Evolutionary conservation across 2,329 filamentous ascomycete genomes (phyloP).

Genomic region (Cadophora sp.): DNA sequence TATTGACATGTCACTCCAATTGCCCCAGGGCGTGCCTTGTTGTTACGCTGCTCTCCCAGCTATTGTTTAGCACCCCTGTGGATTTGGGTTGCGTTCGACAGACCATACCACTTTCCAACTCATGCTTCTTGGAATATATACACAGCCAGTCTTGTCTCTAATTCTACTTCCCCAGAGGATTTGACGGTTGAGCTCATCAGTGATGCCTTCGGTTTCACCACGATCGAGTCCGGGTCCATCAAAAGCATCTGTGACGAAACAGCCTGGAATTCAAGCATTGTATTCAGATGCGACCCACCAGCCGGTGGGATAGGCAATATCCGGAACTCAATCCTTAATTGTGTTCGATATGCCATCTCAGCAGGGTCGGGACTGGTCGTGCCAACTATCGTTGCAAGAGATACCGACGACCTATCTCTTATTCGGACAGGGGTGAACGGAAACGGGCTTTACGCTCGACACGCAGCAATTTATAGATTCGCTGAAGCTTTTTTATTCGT

Average conservation of each 20-base stretch:
- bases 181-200: background rate
- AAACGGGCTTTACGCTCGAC: slow-evolving; percentile 41
- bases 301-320: slow-evolving; percentile 42
- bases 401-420: slow-evolving; percentile 29
- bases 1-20: no score
- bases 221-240: slow-evolving; percentile 37
- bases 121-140: slow-evolving; percentile 32
- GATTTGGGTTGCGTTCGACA: slow-evolving; percentile 33
- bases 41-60: slow-evolving; percentile 26
- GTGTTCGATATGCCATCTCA: slow-evolving; percentile 41
- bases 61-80: slow-evolving; percentile 26
- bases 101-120: slow-evolving; percentile 29
- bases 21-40: slow-evolving; percentile 23
- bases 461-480: slow-evolving; percentile 37
- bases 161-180: background rate
- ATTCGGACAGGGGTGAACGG: slow-evolving; percentile 29
- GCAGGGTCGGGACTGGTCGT: slow-evolving; percentile 37
- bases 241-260: slow-evolving; percentile 34
- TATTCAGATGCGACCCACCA: slow-evolving; percentile 39
- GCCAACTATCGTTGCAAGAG: slow-evolving; percentile 33
- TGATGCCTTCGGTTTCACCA: slow-evolving; percentile 33
- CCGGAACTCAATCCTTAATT: slow-evolving; percentile 43
- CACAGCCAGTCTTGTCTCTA: slow-evolving; percentile 23
- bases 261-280: slow-evolving; percentile 37
- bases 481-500: slow-evolving; percentile 38